Percentiles rank a stretch among this genome's conserved stretches.
Conservation (phyloP, 768 basidiomycete species). For the Phylloporus sp. region DNA sequence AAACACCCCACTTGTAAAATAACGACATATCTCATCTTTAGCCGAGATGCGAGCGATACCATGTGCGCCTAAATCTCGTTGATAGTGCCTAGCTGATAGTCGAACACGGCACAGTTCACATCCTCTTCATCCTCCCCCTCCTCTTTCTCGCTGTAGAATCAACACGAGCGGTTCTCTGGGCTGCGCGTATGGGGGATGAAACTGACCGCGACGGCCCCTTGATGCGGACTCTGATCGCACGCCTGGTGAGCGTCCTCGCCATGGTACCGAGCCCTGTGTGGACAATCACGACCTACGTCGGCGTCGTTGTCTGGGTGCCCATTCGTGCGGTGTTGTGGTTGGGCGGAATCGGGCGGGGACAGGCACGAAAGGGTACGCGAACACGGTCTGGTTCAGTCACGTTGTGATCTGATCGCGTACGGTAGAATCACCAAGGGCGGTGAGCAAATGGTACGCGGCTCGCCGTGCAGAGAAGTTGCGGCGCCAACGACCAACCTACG, state of each 20-base stretch:
- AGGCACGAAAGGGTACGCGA: conserved; percentile 5
- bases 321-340: conserved; percentile 5
- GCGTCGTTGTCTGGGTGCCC: background rate
- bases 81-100: background rate
- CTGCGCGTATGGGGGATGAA: background rate
- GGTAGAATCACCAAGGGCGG: background rate
- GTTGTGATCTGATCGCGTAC: background rate
- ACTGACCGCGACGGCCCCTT: background rate
- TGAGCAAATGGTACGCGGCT: background rate
- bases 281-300: background rate
- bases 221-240: background rate
- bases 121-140: conserved; percentile 7
- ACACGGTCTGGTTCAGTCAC: fast-evolving
- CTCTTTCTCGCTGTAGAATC: conserved; percentile 10
- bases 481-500: background rate
- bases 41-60: background rate
- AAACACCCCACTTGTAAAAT: background rate
- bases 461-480: background rate
- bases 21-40: background rate
- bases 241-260: conserved; percentile 1
- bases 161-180: conserved; percentile 2
- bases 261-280: background rate
- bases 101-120: conserved; percentile 2
- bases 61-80: background rate
- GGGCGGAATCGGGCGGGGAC: conserved; percentile 12